Percentiles rank a stretch among this genome's conserved stretches.
Evolutionary conservation across 352 stramenopile genomes (phyloP).

Genomic region (Globisporangium carolinianum): DNA sequence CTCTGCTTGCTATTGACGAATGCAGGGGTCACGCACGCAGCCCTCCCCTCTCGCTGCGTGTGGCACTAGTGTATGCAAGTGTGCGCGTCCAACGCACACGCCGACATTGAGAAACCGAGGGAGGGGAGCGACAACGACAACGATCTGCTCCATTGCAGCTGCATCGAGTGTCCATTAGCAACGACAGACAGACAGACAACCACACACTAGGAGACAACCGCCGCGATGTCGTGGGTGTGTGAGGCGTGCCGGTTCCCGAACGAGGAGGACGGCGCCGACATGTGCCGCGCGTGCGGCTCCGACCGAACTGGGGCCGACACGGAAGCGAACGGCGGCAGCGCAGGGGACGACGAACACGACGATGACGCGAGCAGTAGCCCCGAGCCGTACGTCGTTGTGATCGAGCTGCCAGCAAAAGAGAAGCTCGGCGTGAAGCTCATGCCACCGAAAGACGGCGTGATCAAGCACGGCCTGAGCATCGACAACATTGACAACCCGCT

Average conservation of each 20-base stretch:
- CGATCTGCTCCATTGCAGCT: neutral
- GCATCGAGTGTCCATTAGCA: neutral
- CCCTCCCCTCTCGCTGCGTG: neutral
- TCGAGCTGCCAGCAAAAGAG: conserved; percentile 77
- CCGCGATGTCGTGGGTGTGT: conserved; percentile 52
- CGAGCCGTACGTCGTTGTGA: conserved; percentile 53
- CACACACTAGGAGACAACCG: neutral
- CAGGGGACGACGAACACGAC: neutral
- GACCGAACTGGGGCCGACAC: conserved; percentile 13
- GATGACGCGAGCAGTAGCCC: neutral
- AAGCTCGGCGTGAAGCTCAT: conserved; percentile 85
- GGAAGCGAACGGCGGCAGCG: conserved; percentile 15
- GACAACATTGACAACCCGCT: conserved; percentile 86
- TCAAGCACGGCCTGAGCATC: conserved; percentile 74
- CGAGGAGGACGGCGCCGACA: conserved; percentile 51
- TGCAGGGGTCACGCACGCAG: neutral
- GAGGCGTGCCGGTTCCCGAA: conserved; percentile 52
- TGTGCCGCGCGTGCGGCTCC: conserved; percentile 55
- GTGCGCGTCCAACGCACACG: no score
- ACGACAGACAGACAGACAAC: neutral
- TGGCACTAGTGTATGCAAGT: neutral
- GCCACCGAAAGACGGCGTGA: conserved; percentile 76
- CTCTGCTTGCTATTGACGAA: neutral
- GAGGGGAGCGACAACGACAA: neutral
- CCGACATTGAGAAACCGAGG: neutral